phyloP scores from a whole-genome alignment of 257 asterid species.

The Lithospermum erythrorhizon region DNA sequence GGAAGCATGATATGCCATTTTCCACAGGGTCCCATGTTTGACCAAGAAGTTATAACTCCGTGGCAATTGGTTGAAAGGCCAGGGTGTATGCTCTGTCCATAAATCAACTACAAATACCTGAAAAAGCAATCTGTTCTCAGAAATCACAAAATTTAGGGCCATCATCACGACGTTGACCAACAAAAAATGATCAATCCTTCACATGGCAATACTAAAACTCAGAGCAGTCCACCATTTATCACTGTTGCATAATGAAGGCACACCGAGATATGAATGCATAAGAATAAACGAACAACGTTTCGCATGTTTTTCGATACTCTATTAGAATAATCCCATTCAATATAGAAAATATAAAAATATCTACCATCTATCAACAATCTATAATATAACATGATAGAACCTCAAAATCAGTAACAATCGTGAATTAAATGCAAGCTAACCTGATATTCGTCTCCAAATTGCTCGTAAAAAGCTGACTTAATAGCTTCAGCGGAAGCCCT shows the following conservation, averaged over 20 bases:
- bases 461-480: constrained; percentile 70
- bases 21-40: constrained; percentile 90
- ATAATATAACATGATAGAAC: not conserved
- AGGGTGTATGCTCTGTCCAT: constrained; percentile 98
- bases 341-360: too few species aligned
- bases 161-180: constrained; percentile 4
- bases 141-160: not conserved
- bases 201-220: not conserved
- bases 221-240: not conserved
- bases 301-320: not conserved
- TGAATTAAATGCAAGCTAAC: constrained; percentile 17
- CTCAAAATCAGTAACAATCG: not conserved
- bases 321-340: not conserved
- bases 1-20: constrained; percentile 80
- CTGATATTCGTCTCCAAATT: constrained; percentile 87
- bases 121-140: constrained; percentile 17
- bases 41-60: constrained; percentile 92
- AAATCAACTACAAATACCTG: constrained; percentile 89
- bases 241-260: not conserved
- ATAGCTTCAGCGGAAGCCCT: constrained; percentile 99
- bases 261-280: not conserved
- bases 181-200: not conserved
- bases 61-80: constrained; percentile 99
- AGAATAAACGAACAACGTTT: not conserved
- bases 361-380: constrained; percentile 4